Evolutionary conservation across 495 filamentous ascomycete genomes (phyloP).

Genomic region (Zalerion maritima): DNA sequence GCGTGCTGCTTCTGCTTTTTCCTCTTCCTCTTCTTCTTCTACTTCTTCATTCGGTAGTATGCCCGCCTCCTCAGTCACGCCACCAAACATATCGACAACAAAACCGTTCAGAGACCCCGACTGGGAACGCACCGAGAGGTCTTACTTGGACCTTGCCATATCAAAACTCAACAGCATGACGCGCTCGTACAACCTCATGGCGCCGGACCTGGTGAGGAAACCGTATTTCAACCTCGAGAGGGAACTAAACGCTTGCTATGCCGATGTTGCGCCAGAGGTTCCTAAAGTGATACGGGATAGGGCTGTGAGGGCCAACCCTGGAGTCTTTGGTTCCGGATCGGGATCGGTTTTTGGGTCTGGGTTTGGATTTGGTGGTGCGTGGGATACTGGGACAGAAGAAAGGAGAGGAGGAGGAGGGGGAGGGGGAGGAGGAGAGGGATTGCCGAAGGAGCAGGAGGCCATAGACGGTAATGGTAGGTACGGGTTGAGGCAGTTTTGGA

Average conservation of each 20-base stretch:
- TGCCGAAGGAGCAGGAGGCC: conserved; percentile 48
- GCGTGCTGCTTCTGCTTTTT: conserved; percentile 5
- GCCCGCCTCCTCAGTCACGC: conserved; percentile 3
- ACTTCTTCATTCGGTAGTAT: conserved; percentile 1
- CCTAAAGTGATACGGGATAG: conserved; percentile 56
- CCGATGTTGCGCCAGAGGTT: conserved; percentile 67
- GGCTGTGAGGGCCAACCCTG: conserved; percentile 35
- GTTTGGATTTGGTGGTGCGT: conserved; percentile 26
- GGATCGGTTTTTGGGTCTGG: conserved; percentile 35
- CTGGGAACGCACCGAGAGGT: conserved; percentile 55
- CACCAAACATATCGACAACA: too few relatives aligned
- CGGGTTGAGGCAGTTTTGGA: conserved; percentile 79
- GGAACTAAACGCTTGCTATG: conserved; percentile 67
- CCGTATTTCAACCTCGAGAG: conserved; percentile 78
- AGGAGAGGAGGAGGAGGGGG: too few relatives aligned
- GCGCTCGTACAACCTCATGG: conserved; percentile 88
- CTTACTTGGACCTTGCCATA: conserved; percentile 69
- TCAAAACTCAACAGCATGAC: conserved; percentile 64
- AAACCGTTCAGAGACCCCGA: conserved; percentile 52
- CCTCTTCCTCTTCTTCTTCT: conserved; percentile 2
- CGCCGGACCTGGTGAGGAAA: conserved; percentile 82
- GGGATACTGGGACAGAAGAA: too few relatives aligned
- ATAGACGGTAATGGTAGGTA: too few relatives aligned
- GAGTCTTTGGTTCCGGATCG: conserved; percentile 19
- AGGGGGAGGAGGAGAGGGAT: conserved; percentile 38